A percentile compares a stretch with the other conserved stretches of the same genome.
Conservation (phyloP, 306 rosid species). For the Cicer cuneatum region DNA sequence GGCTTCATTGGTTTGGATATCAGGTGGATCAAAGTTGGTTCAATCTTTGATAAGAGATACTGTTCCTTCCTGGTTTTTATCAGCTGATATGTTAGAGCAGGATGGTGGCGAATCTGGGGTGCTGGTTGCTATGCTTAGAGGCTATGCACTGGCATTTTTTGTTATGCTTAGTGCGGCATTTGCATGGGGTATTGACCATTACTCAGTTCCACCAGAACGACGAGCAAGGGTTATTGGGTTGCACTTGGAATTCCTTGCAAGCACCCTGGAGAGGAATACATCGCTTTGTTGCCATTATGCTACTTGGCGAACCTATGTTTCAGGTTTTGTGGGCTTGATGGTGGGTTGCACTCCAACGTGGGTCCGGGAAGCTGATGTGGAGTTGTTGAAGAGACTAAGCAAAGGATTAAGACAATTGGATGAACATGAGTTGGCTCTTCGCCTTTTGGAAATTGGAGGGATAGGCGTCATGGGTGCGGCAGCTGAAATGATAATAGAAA, state of each 20-base stretch:
- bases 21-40: constrained; percentile 78
- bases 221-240: constrained; percentile 60
- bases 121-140: constrained; percentile 71
- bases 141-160: constrained; percentile 81
- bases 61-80: constrained; percentile 83
- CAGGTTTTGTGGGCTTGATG: constrained; percentile 76
- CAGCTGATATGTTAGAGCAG: constrained; percentile 52
- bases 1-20: constrained; percentile 84
- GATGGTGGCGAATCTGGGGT: constrained; percentile 67
- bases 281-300: constrained; percentile 67
- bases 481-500: constrained; percentile 69
- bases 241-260: constrained; percentile 77
- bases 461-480: constrained; percentile 80
- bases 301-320: constrained; percentile 75
- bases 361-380: constrained; percentile 64
- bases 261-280: constrained; percentile 60
- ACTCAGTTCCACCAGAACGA: constrained; percentile 54
- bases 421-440: constrained; percentile 79
- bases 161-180: constrained; percentile 73
- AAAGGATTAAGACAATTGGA: constrained; percentile 65
- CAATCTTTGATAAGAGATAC: constrained; percentile 76
- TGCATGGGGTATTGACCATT: constrained; percentile 79
- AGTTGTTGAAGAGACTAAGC: constrained; percentile 75
- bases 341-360: constrained; percentile 69
- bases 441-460: constrained; percentile 79